Conservation (phyloP, 345 rosid species). For the Isatis tinctoria region DNA sequence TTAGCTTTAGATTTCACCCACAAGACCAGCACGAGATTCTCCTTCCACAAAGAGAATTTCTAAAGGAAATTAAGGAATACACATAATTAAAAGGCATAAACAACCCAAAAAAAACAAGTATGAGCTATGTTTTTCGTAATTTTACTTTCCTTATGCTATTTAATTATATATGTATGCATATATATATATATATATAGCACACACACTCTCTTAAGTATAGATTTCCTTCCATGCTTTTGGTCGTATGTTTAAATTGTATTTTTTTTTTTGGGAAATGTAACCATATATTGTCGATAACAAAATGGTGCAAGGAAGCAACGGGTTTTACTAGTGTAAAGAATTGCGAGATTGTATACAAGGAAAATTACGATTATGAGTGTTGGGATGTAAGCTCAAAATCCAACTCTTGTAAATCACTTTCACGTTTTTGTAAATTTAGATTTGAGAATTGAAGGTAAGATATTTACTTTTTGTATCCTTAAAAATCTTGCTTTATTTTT, state of each 20-base stretch:
- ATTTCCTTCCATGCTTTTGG: slow-evolving; percentile 10
- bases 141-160: slow-evolving; percentile 1
- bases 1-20: slow-evolving; percentile 71
- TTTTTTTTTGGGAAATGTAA: background rate
- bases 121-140: slow-evolving; percentile 20
- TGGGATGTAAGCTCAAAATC: background rate
- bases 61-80: slow-evolving; percentile 25
- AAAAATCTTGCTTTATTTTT: background rate
- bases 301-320: background rate
- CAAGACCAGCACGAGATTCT: slow-evolving; percentile 69
- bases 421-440: background rate
- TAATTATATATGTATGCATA: background rate
- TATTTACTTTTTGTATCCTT: background rate
- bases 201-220: slow-evolving; percentile 23
- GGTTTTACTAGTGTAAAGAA: background rate
- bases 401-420: background rate
- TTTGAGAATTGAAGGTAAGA: background rate
- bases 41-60: slow-evolving; percentile 76
- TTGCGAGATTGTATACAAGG: background rate
- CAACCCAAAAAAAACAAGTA: background rate
- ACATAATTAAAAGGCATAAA: background rate
- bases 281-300: background rate
- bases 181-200: too few species aligned
- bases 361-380: background rate
- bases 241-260: background rate